Conservation (phyloP, 1,284 basidiomycete species). For the Blastosporella zonata region DNA sequence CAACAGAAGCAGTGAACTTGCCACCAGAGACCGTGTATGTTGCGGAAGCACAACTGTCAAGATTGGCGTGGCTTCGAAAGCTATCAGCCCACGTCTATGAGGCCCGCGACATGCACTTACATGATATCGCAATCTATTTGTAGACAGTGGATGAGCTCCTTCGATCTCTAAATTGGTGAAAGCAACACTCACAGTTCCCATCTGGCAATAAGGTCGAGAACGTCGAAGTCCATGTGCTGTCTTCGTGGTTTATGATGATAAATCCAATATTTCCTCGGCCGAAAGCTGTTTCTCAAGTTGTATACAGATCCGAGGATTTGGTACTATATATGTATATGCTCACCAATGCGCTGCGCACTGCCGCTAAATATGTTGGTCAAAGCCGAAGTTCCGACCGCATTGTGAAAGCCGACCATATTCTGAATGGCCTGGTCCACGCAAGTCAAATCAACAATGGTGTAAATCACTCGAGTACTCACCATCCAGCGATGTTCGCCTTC, state of each 20-base stretch:
- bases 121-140: conserved; percentile 8
- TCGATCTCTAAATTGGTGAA: too few species aligned
- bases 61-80: conserved; percentile 7
- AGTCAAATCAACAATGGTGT: conserved; percentile 2
- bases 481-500: conserved; percentile 8
- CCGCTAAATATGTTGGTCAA: conserved; percentile 29
- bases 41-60: conserved; percentile 7
- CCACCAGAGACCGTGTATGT: conserved; percentile 10
- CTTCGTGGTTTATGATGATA: conserved; percentile 35
- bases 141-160: too few species aligned
- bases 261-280: conserved; percentile 31
- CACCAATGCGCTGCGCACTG: conserved; percentile 26
- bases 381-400: conserved; percentile 26
- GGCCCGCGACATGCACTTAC: not conserved
- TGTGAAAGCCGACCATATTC: conserved; percentile 34
- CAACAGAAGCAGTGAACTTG: conserved; percentile 11
- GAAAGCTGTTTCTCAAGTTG: conserved; percentile 23
- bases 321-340: too few species aligned
- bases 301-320: not conserved
- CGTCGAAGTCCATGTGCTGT: conserved; percentile 10
- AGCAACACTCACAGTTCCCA: conserved; percentile 9
- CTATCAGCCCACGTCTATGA: not conserved
- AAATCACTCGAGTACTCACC: not conserved
- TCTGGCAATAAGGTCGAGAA: conserved; percentile 9
- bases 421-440: conserved; percentile 21